Conservation (phyloP, 176 grass and related monocot genomes). For the Oryza meyeriana region DNA sequence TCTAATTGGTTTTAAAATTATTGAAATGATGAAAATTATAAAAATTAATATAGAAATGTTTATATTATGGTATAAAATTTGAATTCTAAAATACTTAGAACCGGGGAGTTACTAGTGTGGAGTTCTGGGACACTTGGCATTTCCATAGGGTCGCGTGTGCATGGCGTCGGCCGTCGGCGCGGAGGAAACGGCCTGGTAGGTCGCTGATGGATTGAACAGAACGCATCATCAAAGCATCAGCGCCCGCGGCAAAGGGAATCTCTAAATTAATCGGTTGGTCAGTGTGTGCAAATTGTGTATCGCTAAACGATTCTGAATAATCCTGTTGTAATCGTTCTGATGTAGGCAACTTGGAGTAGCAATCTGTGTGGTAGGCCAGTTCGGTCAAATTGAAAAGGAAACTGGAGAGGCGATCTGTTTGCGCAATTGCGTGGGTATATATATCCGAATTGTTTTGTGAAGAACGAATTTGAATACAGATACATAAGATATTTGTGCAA, state of each 20-base stretch:
- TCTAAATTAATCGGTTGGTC: not conserved
- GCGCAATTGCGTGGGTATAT: not conserved
- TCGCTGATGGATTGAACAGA: not conserved
- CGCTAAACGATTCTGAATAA: not conserved
- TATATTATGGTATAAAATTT: no score
- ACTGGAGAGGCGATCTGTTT: not conserved
- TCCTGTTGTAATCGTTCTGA: not conserved
- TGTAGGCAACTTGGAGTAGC: not conserved
- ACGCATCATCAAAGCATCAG: not conserved
- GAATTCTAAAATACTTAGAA: no score
- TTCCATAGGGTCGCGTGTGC: no score
- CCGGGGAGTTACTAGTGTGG: no score
- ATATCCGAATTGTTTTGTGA: not conserved
- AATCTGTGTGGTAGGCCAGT: not conserved
- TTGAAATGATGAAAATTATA: no score
- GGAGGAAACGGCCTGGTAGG: not conserved
- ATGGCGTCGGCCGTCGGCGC: not conserved
- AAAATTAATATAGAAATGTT: no score
- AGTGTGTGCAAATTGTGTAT: not conserved
- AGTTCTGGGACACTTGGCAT: not conserved
- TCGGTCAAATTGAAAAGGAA: not conserved
- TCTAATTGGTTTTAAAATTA: no score
- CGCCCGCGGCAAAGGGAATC: not conserved
- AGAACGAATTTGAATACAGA: constrained; percentile 32
- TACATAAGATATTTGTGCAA: not conserved